Percentiles rank a stretch among this genome's conserved stretches.
These are phyloP conservation scores for Castanea mollissima DNA, from an alignment of 306 rosid genomes.

Conservation along the genomic window DNA sequence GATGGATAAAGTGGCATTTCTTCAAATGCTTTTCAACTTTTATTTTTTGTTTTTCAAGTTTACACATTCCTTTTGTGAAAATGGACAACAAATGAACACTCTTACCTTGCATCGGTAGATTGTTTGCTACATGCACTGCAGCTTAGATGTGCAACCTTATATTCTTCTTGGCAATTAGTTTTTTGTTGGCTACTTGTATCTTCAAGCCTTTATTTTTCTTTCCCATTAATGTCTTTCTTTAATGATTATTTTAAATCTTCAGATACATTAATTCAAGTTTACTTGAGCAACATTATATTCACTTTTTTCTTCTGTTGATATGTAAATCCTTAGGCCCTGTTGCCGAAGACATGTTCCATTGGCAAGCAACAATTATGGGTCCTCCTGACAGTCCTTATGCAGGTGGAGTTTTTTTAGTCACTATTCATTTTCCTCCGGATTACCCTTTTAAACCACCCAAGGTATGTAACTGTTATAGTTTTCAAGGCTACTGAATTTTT, in stretches of 20 bases:
- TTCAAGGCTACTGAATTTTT: neutral
- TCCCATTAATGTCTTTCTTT: neutral
- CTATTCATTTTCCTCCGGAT: slow-evolving; percentile 62
- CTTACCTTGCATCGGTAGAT: neutral
- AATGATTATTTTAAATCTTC: neutral
- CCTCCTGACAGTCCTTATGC: slow-evolving; percentile 73
- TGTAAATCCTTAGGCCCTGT: slow-evolving; percentile 53
- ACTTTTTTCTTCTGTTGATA: slow-evolving; percentile 14
- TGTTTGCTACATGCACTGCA: neutral
- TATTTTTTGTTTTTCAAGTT: too few relatives aligned
- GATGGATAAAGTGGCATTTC: neutral
- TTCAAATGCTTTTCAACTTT: neutral
- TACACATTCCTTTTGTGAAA: too few relatives aligned
- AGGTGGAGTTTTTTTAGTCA: slow-evolving; percentile 63
- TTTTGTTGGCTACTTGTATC: neutral
- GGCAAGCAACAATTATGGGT: slow-evolving; percentile 78
- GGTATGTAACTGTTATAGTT: slow-evolving; percentile 26
- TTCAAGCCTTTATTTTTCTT: neutral
- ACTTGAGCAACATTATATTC: neutral
- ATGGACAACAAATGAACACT: too few relatives aligned
- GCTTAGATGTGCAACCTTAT: neutral
- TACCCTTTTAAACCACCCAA: slow-evolving; percentile 64
- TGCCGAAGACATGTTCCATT: slow-evolving; percentile 59
- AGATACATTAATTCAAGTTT: neutral
- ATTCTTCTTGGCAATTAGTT: neutral